Conservation (phyloP, 2,329 filamentous ascomycete species). For the Phoma sp. region DNA sequence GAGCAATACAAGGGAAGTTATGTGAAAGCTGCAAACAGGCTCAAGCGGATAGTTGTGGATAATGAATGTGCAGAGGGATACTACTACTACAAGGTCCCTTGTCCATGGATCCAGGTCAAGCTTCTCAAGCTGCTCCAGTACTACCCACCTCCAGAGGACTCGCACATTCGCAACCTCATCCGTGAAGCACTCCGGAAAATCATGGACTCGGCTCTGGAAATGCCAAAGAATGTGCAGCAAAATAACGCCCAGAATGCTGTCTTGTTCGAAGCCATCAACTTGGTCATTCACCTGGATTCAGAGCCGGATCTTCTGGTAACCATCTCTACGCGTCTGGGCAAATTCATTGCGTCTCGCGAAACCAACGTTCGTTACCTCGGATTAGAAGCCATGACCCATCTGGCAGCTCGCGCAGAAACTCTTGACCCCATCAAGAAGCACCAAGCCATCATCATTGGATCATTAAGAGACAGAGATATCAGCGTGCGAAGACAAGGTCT, state of each 20-base stretch:
- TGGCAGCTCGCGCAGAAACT: slow-evolving; percentile 91
- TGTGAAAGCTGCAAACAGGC: slow-evolving; percentile 84
- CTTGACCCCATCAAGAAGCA: slow-evolving; percentile 98
- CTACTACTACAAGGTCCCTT: slow-evolving; percentile 99
- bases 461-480: slow-evolving; percentile 92
- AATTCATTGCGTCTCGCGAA: slow-evolving; percentile 95
- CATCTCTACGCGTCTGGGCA: slow-evolving; percentile 86
- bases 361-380: slow-evolving; percentile 97
- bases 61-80: slow-evolving; percentile 90
- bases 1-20: slow-evolving; percentile 95
- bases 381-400: slow-evolving; percentile 96
- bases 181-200: slow-evolving; percentile 91
- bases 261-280: slow-evolving; percentile 96
- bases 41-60: slow-evolving; percentile 91
- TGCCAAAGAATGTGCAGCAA: slow-evolving; percentile 97
- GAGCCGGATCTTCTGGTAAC: slow-evolving; percentile 95
- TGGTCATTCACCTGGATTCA: slow-evolving; percentile 96
- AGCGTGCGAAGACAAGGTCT: slow-evolving; percentile 95
- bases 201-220: slow-evolving; percentile 87
- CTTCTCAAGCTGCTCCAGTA: slow-evolving; percentile 90
- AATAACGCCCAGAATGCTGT: slow-evolving; percentile 99
- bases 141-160: slow-evolving; percentile 94
- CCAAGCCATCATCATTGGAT: slow-evolving; percentile 93
- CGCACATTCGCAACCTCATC: slow-evolving; percentile 88
- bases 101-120: slow-evolving; percentile 98